Conservation (phyloP, 1,284 basidiomycete species). For the Pseudozyma hubeiensis region DNA sequence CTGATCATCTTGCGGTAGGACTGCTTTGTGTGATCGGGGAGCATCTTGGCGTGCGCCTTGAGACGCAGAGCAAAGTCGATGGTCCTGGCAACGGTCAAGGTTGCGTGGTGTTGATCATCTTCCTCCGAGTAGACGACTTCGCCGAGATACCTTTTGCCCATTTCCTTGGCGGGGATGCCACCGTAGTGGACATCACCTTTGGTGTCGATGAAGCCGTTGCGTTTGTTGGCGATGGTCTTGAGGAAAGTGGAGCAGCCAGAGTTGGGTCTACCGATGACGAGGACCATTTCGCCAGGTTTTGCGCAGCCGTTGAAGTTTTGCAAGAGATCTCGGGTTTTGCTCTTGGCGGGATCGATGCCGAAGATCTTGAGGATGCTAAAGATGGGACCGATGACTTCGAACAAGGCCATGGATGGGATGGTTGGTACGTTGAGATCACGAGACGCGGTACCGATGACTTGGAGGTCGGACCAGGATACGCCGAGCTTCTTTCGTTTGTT, state of each 20-base stretch:
- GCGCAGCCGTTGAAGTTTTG: slow-evolving; percentile 54
- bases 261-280: slow-evolving; percentile 83
- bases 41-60: slow-evolving; percentile 53
- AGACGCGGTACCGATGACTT: slow-evolving; percentile 45
- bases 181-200: slow-evolving; percentile 78
- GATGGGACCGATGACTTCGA: slow-evolving; percentile 52
- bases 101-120: slow-evolving; percentile 81
- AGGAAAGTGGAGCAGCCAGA: slow-evolving; percentile 81
- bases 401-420: slow-evolving; percentile 52
- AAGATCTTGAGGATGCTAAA: slow-evolving; percentile 43
- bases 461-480: slow-evolving; percentile 49
- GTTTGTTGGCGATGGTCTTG: slow-evolving; percentile 78
- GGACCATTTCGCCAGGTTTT: slow-evolving; percentile 62
- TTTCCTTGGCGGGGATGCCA: slow-evolving; percentile 73
- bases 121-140: slow-evolving; percentile 84
- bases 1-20: slow-evolving; percentile 73
- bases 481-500: slow-evolving; percentile 51
- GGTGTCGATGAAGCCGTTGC: slow-evolving; percentile 73
- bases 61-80: slow-evolving; percentile 58
- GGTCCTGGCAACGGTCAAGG: slow-evolving; percentile 74
- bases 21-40: slow-evolving; percentile 71
- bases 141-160: slow-evolving; percentile 74
- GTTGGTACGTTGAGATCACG: slow-evolving; percentile 49
- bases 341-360: slow-evolving; percentile 43
- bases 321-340: slow-evolving; percentile 38